Base-by-base conservation (phyloP, 805 yeast species). In the Starmerella bacillaris region DNA sequence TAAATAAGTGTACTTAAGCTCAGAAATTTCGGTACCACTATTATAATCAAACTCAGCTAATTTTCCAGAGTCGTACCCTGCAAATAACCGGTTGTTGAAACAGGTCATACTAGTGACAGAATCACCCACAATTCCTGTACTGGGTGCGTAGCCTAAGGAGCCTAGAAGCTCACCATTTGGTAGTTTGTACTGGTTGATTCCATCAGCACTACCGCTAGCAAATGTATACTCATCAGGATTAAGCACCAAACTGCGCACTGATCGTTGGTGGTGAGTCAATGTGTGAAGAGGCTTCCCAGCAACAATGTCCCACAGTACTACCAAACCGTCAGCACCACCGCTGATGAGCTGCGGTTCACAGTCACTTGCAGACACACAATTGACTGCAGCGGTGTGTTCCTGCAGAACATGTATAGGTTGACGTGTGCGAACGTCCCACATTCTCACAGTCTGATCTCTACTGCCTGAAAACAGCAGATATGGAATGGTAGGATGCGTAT, bases 351-450 rank as follows among this genome's bases (percentile, higher is more conserved):
- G 96, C 1, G 96, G 96, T 40, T 80, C 92, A 1, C 70, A 70
- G 0, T 70, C 63, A 34, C 77, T 74, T 37, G 82, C 63, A 24
- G 60, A 61, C 1, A 89, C 76, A 33, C 74, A 63, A 37, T 75
- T 74, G 4, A 89, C 69, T 12, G 89, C 75, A 27, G 70, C 67
- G 41, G 71, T 67, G 55, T 89, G 98, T n/a, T n/a, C n/a, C 2
- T 74, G 61, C 26, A 89, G 59, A 1, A 77, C 77, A 65, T 75
- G 74, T 1, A 78, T 74, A 12, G 84, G 74, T 2, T 67, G 57
- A 31, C 82, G 62, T 0, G 92, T 70, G 39, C 98, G 64, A 37
- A 89, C 74, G 55, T 89, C 99, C 99, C 99, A 89, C 4, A 83
- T 76, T 36, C 92, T 62, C 0, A 83, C 75, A 0, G 79, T 75